A percentile compares a stretch with the other conserved stretches of the same genome.
Conservation (phyloP, 768 basidiomycete genomes). For the Collybia mongolica region DNA sequence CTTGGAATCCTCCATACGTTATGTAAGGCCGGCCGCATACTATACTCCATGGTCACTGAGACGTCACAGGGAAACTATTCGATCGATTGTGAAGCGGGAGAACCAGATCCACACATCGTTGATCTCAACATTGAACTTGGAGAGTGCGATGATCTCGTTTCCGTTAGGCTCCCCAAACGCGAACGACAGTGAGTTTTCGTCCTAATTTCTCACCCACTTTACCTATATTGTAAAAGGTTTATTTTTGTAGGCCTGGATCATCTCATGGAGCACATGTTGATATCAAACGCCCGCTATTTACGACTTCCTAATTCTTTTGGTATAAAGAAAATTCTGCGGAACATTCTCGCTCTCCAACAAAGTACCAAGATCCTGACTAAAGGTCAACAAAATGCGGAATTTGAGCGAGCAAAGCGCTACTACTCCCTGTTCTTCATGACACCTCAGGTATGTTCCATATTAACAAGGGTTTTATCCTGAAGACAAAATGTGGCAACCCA, state of each 20-base stretch:
- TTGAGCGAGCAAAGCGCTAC: constrained; percentile 76
- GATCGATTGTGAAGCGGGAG: constrained; percentile 79
- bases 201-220: constrained; percentile 3
- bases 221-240: constrained; percentile 53
- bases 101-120: constrained; percentile 86
- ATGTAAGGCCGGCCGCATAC: constrained; percentile 42
- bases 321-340: constrained; percentile 82
- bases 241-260: constrained; percentile 83
- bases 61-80: constrained; percentile 74
- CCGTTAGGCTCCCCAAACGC: constrained; percentile 55
- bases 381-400: constrained; percentile 59
- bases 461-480: neutral
- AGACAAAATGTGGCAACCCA: constrained; percentile 23
- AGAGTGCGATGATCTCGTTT: constrained; percentile 69
- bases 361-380: constrained; percentile 76
- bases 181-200: constrained; percentile 61
- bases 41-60: constrained; percentile 11
- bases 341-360: constrained; percentile 91
- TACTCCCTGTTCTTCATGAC: constrained; percentile 75
- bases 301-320: constrained; percentile 71
- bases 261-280: constrained; percentile 81
- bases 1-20: constrained; percentile 74
- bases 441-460: constrained; percentile 60
- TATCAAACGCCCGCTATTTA: constrained; percentile 71
- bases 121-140: constrained; percentile 84